Evolutionary conservation across 345 rosid genomes (phyloP), one percentile per base, ranked within the genome.

Genomic region (Carallia pectinifolia): DNA sequence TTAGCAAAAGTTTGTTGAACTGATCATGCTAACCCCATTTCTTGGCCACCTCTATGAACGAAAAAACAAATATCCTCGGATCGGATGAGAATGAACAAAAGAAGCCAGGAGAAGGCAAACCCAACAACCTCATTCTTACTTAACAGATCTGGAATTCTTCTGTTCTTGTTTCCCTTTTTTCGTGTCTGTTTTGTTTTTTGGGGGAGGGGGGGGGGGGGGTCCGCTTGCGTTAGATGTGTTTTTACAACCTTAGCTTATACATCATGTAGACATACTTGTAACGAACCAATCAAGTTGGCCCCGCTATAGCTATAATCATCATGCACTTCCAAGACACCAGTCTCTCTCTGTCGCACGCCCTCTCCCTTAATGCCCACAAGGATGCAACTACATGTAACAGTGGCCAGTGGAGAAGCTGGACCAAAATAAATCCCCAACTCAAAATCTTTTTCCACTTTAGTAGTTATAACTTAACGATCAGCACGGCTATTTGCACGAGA

Each of bases 381-480:
- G 69, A 76, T 67, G 74, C 77, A 63, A 36, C 9, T 18, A 52
- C 3, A 10, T 17, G 65, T 59, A 61, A 72, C 71, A 50, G 71
- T 56, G 60, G 33, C 10, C 31, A 56, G 60, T 52, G 74, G 50
- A 52, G 70, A 79, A 62, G 74, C 84, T 68, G 74, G 19, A 79
- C 7, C 8, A 40, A 40, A 0, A 40, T 8, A 78, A 79, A 79
- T 65, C 79, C 78, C 87, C 61, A 81, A 77, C 83, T 70, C 69
- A 1, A 68, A 61, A 76, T 70, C 78, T 67, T 33, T 67, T 80
- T 23, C 23, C 82, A 66, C 79, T 76, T 81, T 73, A 81, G 79
- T 74, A 81, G 87, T 83, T 83, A 71, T 65, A 80, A 71, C 82
- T 79, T 68, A 77, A 83, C 81, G 80, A 81, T 75, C 77, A 72